Percentiles rank a stretch among this genome's conserved stretches.
phyloP scores from a whole-genome alignment of 352 stramenopile genomes.

The Globisporangium parvum region DNA sequence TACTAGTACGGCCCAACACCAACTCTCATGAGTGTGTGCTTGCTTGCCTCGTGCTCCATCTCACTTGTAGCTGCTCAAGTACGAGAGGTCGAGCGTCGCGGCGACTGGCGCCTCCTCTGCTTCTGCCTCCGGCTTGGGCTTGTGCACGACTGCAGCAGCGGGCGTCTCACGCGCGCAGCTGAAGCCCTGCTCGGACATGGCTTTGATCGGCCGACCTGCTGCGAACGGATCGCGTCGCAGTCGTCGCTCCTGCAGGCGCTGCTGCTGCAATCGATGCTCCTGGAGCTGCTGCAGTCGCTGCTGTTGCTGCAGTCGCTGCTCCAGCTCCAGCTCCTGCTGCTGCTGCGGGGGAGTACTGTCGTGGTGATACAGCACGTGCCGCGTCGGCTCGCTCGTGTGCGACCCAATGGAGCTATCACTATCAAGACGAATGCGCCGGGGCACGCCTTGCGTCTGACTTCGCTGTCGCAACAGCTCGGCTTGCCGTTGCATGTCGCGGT shows the following conservation, averaged over 20 bases:
- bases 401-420: constrained; percentile 1
- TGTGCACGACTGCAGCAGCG: background rate
- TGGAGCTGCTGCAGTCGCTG: background rate
- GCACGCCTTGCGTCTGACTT: constrained; percentile 6
- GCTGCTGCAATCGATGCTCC: background rate
- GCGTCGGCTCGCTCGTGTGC: constrained; percentile 5
- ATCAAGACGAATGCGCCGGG: constrained; percentile 5
- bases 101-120: background rate
- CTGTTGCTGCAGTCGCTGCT: background rate
- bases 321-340: background rate
- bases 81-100: constrained; percentile 15
- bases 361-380: background rate
- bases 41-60: background rate
- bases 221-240: constrained; percentile 6
- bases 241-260: background rate
- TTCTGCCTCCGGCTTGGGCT: background rate
- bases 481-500: constrained; percentile 9
- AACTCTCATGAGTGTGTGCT: background rate
- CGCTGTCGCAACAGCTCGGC: constrained; percentile 11
- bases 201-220: constrained; percentile 2
- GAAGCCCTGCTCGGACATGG: constrained; percentile 10
- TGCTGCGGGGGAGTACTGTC: background rate
- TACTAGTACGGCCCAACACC: background rate
- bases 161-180: background rate
- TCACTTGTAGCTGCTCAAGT: constrained; percentile 22